Evolutionary conservation across 2,329 filamentous ascomycete genomes (phyloP).

Genomic region (Microsporum audouinii): DNA sequence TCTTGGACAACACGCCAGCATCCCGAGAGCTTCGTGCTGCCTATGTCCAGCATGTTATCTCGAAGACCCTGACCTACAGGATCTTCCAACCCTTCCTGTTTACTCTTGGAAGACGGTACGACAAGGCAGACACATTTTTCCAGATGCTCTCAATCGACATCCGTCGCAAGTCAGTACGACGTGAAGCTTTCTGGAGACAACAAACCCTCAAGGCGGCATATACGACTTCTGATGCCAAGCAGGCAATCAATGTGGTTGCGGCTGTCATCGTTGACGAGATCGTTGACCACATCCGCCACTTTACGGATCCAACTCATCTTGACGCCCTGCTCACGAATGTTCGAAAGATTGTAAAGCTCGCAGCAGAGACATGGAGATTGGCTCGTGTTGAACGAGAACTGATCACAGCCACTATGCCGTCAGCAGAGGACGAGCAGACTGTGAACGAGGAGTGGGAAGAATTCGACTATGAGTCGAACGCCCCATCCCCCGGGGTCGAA

Average conservation of each 20-base stretch:
- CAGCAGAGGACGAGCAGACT: slow-evolving; percentile 25
- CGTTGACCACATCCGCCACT: slow-evolving; percentile 43
- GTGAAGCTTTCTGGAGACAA: slow-evolving; percentile 48
- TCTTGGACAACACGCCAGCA: slow-evolving; percentile 42
- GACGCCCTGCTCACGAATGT: slow-evolving; percentile 42
- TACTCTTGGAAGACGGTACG: slow-evolving; percentile 42
- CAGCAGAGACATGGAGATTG: slow-evolving; percentile 48
- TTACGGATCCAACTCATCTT: slow-evolving; percentile 41
- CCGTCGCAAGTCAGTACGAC: slow-evolving; percentile 44
- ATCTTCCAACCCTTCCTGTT: slow-evolving; percentile 50
- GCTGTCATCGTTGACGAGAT: slow-evolving; percentile 48
- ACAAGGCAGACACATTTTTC: slow-evolving; percentile 47
- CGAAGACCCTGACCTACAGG: slow-evolving; percentile 44
- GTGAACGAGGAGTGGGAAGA: slow-evolving; percentile 30
- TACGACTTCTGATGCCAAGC: slow-evolving; percentile 45
- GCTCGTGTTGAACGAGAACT: slow-evolving; percentile 47
- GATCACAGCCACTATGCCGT: slow-evolving; percentile 42
- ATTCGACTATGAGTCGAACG: slow-evolving; percentile 17
- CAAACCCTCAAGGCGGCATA: slow-evolving; percentile 48
- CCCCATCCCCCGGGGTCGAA: neutral
- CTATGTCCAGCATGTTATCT: slow-evolving; percentile 46
- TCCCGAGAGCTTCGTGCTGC: slow-evolving; percentile 43
- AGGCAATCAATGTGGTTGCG: slow-evolving; percentile 45
- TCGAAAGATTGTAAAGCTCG: slow-evolving; percentile 46
- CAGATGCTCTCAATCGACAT: slow-evolving; percentile 45